Percentiles rank a stretch among this genome's conserved stretches.
These are phyloP conservation scores for Tolypocladium guangdongense DNA, from an alignment of 2,329 filamentous ascomycete genomes.

Conservation along the genomic window DNA sequence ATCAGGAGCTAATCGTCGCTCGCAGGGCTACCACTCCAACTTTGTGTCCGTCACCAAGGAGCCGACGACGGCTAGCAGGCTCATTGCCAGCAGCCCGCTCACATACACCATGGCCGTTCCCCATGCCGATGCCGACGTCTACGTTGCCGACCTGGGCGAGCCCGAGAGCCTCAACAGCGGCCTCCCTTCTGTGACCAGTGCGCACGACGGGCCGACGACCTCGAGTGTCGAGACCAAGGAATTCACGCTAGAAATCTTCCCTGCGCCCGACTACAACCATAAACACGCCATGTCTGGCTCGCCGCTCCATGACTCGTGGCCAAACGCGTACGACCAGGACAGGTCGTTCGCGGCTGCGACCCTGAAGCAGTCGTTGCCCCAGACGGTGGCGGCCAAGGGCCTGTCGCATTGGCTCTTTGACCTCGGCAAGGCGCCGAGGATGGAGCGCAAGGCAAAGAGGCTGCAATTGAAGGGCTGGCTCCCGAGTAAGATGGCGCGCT, in stretches of 20 bases:
- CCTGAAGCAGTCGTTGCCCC: constrained; percentile 28
- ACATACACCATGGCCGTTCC: constrained; percentile 29
- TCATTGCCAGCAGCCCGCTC: constrained; percentile 36
- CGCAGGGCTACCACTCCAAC: constrained; percentile 33
- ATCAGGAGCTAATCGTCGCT: not conserved
- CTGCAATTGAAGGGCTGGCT: constrained; percentile 11
- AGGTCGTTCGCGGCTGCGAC: constrained; percentile 24
- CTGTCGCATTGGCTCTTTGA: constrained; percentile 32
- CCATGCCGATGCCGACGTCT: constrained; percentile 14
- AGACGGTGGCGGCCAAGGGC: constrained; percentile 24
- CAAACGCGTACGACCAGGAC: constrained; percentile 18
- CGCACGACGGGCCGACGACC: not conserved
- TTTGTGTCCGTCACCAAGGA: constrained; percentile 39
- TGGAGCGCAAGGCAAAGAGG: constrained; percentile 7
- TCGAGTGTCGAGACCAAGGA: constrained; percentile 11
- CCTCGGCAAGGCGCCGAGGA: constrained; percentile 5
- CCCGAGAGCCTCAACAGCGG: constrained; percentile 4
- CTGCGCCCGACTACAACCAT: constrained; percentile 28
- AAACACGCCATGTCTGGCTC: constrained; percentile 21
- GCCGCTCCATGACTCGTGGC: constrained; percentile 31
- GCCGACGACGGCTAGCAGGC: constrained; percentile 22
- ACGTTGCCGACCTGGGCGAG: constrained; percentile 20
- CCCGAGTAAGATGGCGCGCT: constrained; percentile 11
- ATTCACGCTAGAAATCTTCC: constrained; percentile 32
- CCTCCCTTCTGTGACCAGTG: not conserved